A percentile compares a stretch with the other conserved stretches of the same genome.
Evolutionary conservation across 331 rosid species (phyloP).

Genomic region (Phaseolus coccineus): DNA sequence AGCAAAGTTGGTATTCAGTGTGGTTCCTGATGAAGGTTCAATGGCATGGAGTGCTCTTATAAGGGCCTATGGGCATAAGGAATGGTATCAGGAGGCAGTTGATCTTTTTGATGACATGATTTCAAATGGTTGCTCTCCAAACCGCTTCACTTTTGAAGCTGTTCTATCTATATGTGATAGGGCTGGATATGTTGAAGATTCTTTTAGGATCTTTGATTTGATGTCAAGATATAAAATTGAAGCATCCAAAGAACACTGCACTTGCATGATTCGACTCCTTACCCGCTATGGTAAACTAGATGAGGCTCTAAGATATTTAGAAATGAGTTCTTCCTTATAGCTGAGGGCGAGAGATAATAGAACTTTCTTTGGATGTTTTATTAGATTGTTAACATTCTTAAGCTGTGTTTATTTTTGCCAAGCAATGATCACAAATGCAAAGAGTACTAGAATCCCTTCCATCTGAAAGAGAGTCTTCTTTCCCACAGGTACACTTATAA

Average conservation of each 20-base stretch:
- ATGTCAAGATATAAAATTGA: slow-evolving; percentile 62
- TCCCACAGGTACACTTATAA: no score
- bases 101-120: slow-evolving; percentile 61
- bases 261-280: slow-evolving; percentile 60
- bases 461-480: no score
- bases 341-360: background rate
- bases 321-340: slow-evolving; percentile 56
- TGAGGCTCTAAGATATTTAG: slow-evolving; percentile 57
- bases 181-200: slow-evolving; percentile 71
- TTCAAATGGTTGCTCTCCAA: slow-evolving; percentile 54
- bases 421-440: no score
- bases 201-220: slow-evolving; percentile 56
- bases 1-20: slow-evolving; percentile 58
- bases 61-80: slow-evolving; percentile 59
- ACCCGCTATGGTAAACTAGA: slow-evolving; percentile 62
- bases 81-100: slow-evolving; percentile 57
- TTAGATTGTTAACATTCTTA: slow-evolving; percentile 14
- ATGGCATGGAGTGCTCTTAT: slow-evolving; percentile 81
- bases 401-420: background rate
- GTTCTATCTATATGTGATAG: slow-evolving; percentile 61
- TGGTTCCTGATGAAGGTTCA: slow-evolving; percentile 64
- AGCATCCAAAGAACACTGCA: slow-evolving; percentile 64
- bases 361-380: background rate
- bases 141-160: slow-evolving; percentile 66
- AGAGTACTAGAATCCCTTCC: no score